Evolutionary conservation across 108 stramenopile species (phyloP).

Genomic region (Skeletonema costatum): DNA sequence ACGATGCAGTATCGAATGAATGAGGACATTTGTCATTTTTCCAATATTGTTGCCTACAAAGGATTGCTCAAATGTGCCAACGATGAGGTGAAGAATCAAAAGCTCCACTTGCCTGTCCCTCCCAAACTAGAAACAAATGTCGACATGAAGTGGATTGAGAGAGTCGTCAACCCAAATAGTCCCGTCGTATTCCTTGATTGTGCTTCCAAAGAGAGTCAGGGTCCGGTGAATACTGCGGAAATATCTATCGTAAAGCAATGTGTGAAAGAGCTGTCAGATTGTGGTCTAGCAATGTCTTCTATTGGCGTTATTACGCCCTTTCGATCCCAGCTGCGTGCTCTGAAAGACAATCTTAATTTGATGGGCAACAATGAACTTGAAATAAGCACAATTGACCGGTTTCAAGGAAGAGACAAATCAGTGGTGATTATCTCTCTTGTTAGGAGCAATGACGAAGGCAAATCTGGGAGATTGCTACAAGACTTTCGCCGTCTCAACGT

Average conservation of each 20-base stretch:
- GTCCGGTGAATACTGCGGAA: slow-evolving; percentile 68
- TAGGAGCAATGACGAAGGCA: slow-evolving; percentile 73
- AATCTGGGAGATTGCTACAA: slow-evolving; percentile 72
- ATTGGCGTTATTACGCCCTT: slow-evolving; percentile 93
- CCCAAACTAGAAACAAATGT: slow-evolving; percentile 7
- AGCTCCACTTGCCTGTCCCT: slow-evolving; percentile 24
- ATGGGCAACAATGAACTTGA: slow-evolving; percentile 71
- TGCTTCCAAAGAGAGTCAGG: slow-evolving; percentile 64
- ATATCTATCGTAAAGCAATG: slow-evolving; percentile 52
- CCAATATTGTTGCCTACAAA: slow-evolving; percentile 87
- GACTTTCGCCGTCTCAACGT: slow-evolving; percentile 90
- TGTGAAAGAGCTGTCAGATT: slow-evolving; percentile 44
- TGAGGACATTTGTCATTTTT: slow-evolving; percentile 86
- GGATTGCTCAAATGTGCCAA: slow-evolving; percentile 88
- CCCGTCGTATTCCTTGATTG: slow-evolving; percentile 91
- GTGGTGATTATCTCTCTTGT: slow-evolving; percentile 88
- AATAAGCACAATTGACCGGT: slow-evolving; percentile 88
- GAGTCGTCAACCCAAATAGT: slow-evolving; percentile 58
- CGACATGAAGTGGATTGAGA: slow-evolving; percentile 28
- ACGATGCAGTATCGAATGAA: slow-evolving; percentile 97
- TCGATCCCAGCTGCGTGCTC: slow-evolving; percentile 74
- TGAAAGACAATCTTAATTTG: slow-evolving; percentile 33
- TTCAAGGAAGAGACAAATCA: slow-evolving; percentile 91
- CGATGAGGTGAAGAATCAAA: slow-evolving; percentile 59
- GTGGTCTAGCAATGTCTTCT: slow-evolving; percentile 53